Base-by-base conservation (phyloP, 1,284 basidiomycete genomes). In the Nidula niveotomentosa region DNA sequence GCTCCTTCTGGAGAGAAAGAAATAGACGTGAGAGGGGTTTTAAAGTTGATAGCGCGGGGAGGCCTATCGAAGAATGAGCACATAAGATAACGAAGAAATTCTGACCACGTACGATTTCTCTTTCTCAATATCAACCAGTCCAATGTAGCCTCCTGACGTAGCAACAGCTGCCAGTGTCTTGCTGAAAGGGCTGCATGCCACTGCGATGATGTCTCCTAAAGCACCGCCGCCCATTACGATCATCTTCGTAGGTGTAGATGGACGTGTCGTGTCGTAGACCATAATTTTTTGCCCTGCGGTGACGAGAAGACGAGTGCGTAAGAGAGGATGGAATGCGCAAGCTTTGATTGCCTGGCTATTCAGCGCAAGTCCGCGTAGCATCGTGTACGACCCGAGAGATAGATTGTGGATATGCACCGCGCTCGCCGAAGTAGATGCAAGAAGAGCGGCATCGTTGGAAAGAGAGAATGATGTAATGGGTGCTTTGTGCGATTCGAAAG, bases 121-220 rank as follows among this genome's bases (percentile, higher is more conserved):
- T 65, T 89, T 90, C 52, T 90, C 87, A 33, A 91, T 65, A 62
- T 91, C 88, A 48, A 90, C 69, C 7, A 90, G 72, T 3, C 69
- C 75, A 10, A 89, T 73, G 36, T 71, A 70, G 0, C 86, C 86
- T 4, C 69, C 72, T n/a, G 76, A 72, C 47, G 78, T 84, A 1
- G 77, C 80, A 37, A 78, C 76, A 8, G 84, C 84, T 12, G 87
- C 73, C 43, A 90, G 70, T 1, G 83, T 85, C 69, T 85, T 88
- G 68, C 86, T 90, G 67, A 88, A 90, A 5, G 88, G 86, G 56
- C 88, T 90, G 60, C 80, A 83, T 6, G 83, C 72, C 13, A 90
- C 69, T 6, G 76, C 77, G 2, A 78, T 67, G 12, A 89, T 75
- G 13, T 78, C 66, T 7, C 79, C 79, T 43, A 65, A 61, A 10